Conservation (phyloP, 768 basidiomycete species). For the Russula virescens region DNA sequence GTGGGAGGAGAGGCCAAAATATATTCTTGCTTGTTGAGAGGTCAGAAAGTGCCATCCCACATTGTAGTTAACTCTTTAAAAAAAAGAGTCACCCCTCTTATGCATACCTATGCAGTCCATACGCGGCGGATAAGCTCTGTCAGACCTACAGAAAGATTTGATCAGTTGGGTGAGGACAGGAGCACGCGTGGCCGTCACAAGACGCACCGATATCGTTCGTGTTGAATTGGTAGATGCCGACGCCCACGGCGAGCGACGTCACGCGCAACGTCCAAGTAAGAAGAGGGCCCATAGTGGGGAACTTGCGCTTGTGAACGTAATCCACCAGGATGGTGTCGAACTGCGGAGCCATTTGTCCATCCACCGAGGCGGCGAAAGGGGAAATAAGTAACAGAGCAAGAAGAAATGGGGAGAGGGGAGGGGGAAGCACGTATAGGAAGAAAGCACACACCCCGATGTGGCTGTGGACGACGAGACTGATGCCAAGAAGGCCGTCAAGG, state of each 20-base stretch:
- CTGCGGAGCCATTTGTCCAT: slow-evolving; percentile 32
- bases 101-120: slow-evolving; percentile 62
- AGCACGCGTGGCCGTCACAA: not conserved
- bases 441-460: slow-evolving; percentile 77
- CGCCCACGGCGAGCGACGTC: slow-evolving; percentile 72
- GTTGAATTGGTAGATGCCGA: slow-evolving; percentile 97
- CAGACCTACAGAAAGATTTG: slow-evolving; percentile 47
- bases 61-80: too few species aligned
- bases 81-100: too few species aligned
- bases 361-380: not conserved
- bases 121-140: slow-evolving; percentile 78
- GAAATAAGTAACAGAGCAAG: not conserved
- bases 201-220: slow-evolving; percentile 93
- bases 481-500: slow-evolving; percentile 82
- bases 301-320: slow-evolving; percentile 92
- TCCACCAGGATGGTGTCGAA: slow-evolving; percentile 77
- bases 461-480: slow-evolving; percentile 87
- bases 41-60: too few species aligned
- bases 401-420: too few species aligned
- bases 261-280: slow-evolving; percentile 71
- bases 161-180: not conserved
- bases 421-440: not conserved
- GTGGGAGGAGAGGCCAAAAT: too few species aligned
- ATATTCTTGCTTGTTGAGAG: too few species aligned
- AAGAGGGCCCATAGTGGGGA: slow-evolving; percentile 69